phyloP scores from a whole-genome alignment of 768 basidiomycete species.

The Asterophora lycoperdoides region DNA sequence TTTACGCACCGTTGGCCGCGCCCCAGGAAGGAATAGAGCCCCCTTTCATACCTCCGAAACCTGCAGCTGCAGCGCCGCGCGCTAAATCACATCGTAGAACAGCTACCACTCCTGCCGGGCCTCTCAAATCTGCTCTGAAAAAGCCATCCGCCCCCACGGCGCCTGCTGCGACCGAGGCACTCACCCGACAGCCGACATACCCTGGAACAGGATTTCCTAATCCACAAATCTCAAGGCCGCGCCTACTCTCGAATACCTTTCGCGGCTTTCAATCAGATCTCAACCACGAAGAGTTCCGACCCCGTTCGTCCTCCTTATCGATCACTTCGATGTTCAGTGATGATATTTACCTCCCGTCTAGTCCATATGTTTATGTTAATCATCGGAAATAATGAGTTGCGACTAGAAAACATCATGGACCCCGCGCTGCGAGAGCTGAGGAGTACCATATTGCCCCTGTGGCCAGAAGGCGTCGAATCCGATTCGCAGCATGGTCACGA shows the following conservation, averaged over 20 bases:
- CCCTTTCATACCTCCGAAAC: constrained; percentile 16
- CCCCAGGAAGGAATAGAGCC: constrained; percentile 19
- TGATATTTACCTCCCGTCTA: constrained; percentile 24
- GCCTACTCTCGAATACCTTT: constrained; percentile 4
- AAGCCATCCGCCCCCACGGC: constrained; percentile 29
- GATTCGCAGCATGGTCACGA: constrained; percentile 39
- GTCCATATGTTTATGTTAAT: constrained; percentile 75
- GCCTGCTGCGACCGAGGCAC: constrained; percentile 21
- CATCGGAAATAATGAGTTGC: constrained; percentile 59
- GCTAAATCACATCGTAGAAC: constrained; percentile 33
- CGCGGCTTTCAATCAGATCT: constrained; percentile 9
- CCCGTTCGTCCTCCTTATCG: constrained; percentile 24
- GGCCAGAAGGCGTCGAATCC: constrained; percentile 60
- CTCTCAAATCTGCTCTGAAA: constrained; percentile 58
- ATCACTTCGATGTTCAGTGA: constrained; percentile 2
- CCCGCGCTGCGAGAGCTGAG: constrained; percentile 57
- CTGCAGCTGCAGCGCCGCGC: constrained; percentile 21
- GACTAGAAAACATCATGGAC: constrained; percentile 47
- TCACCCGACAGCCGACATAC: constrained; percentile 22
- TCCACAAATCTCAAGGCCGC: constrained; percentile 8
- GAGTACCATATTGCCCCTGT: constrained; percentile 52
- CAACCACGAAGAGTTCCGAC: constrained; percentile 23
- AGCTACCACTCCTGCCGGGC: constrained; percentile 20
- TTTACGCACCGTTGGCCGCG: constrained; percentile 19
- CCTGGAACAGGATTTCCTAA: constrained; percentile 12